Conservation (phyloP, 2,329 filamentous ascomycete genomes). For the Colletotrichum truncatum region DNA sequence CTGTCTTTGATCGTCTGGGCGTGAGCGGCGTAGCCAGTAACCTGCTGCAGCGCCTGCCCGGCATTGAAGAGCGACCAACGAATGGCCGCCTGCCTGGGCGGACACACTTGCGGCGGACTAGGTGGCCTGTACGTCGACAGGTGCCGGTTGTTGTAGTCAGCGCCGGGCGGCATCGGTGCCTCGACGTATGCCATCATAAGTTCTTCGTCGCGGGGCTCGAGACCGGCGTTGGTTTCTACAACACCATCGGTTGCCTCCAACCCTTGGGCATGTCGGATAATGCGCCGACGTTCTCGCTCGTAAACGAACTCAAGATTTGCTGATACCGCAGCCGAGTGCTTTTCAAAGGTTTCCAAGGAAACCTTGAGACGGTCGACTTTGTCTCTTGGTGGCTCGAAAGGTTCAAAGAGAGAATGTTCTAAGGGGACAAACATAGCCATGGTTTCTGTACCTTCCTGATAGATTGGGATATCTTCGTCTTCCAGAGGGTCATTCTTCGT, state of each 20-base stretch:
- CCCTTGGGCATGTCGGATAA: conserved; percentile 34
- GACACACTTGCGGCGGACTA: not conserved
- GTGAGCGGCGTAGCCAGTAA: conserved; percentile 34
- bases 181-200: conserved; percentile 10
- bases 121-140: conserved; percentile 13
- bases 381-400: conserved; percentile 35
- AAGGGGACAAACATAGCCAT: conserved; percentile 45
- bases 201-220: not conserved
- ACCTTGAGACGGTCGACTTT: conserved; percentile 39
- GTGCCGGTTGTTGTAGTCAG: conserved; percentile 2
- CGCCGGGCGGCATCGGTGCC: not conserved
- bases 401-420: conserved; percentile 39
- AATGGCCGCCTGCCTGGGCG: conserved; percentile 12
- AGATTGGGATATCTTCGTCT: conserved; percentile 33
- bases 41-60: conserved; percentile 31
- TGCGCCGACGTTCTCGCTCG: conserved; percentile 42
- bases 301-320: conserved; percentile 44
- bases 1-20: conserved; percentile 32
- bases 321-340: conserved; percentile 39
- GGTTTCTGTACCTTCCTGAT: conserved; percentile 28
- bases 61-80: conserved; percentile 32
- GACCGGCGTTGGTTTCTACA: not conserved
- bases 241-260: conserved; percentile 4
- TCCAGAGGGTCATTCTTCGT: conserved; percentile 11
- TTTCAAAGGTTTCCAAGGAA: conserved; percentile 41